Evolutionary conservation across 352 stramenopile genomes (phyloP).

Genomic region (Pythium aristosporum): DNA sequence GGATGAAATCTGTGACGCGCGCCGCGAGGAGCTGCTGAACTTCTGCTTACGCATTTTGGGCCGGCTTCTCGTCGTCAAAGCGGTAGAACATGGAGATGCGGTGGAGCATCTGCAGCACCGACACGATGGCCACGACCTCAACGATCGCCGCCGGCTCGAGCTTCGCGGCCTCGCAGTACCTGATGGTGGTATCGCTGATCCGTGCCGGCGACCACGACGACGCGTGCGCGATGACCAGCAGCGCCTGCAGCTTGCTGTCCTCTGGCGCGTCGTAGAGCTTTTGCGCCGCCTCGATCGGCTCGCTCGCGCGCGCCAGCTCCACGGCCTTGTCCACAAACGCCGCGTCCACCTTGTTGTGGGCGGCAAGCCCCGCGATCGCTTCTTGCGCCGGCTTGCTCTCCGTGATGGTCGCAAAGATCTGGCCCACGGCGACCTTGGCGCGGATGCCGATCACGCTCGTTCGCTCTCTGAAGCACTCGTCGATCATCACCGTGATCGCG

Average conservation of each 20-base stretch:
- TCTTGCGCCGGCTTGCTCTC: constrained; percentile 20
- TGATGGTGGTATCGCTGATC: constrained; percentile 10
- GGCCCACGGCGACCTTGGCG: constrained; percentile 15
- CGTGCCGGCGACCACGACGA: constrained; percentile 21
- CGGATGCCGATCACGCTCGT: constrained; percentile 19
- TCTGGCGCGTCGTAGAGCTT: constrained; percentile 5
- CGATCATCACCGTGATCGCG: constrained; percentile 16
- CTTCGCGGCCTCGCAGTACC: constrained; percentile 9
- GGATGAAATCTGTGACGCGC: constrained; percentile 20
- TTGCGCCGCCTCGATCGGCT: constrained; percentile 15
- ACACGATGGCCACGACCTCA: constrained; percentile 22
- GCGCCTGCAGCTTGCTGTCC: constrained; percentile 14
- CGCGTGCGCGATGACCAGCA: constrained; percentile 22
- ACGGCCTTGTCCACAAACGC: constrained; percentile 2
- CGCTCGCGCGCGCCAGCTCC: neutral
- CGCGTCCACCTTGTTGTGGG: constrained; percentile 15
- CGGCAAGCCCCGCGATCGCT: constrained; percentile 13
- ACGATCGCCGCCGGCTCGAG: constrained; percentile 15
- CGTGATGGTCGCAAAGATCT: constrained; percentile 23
- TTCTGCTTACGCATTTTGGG: neutral
- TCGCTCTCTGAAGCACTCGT: constrained; percentile 17
- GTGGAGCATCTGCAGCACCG: constrained; percentile 27
- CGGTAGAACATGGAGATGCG: constrained; percentile 29
- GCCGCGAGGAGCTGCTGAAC: neutral
- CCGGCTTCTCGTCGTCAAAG: constrained; percentile 1